Percentiles rank a stretch among this genome's conserved stretches.
phyloP scores from a whole-genome alignment of 495 filamentous ascomycete genomes.

The Aspergillus panamensis region DNA sequence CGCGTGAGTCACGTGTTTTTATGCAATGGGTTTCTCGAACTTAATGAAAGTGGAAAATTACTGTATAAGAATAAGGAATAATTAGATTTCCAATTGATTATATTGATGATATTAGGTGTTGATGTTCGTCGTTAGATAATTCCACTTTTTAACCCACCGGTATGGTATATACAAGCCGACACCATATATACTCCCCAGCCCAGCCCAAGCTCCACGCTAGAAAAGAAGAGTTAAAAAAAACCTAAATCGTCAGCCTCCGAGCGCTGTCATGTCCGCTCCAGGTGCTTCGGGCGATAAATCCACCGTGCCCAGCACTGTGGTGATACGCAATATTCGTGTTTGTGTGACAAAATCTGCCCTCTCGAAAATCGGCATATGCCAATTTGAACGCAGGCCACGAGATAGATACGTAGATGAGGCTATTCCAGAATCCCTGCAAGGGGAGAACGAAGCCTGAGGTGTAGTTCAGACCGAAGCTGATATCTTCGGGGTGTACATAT shows the following conservation, averaged over 20 bases:
- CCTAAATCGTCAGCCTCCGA: conserved; percentile 11
- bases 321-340: neutral
- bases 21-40: no score
- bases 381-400: conserved; percentile 39
- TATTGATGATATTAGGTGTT: no score
- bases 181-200: neutral
- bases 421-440: conserved; percentile 86
- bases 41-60: no score
- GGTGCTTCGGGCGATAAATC: conserved; percentile 6
- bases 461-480: conserved; percentile 61
- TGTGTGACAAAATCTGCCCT: neutral
- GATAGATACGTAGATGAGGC: conserved; percentile 72
- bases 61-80: no score
- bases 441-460: conserved; percentile 73
- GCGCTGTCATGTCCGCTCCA: conserved; percentile 15
- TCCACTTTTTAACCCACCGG: neutral
- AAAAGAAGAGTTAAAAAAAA: neutral
- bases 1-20: no score
- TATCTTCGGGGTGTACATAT: conserved; percentile 51
- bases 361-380: conserved; percentile 17
- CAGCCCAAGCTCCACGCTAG: neutral
- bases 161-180: conserved; percentile 2
- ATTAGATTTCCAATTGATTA: no score
- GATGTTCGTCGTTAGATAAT: no score
- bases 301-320: neutral